A percentile compares a stretch with the other conserved stretches of the same genome.
phyloP scores from a whole-genome alignment of 176 grass and related monocot genomes.

The Alopecurus myosuroides region DNA sequence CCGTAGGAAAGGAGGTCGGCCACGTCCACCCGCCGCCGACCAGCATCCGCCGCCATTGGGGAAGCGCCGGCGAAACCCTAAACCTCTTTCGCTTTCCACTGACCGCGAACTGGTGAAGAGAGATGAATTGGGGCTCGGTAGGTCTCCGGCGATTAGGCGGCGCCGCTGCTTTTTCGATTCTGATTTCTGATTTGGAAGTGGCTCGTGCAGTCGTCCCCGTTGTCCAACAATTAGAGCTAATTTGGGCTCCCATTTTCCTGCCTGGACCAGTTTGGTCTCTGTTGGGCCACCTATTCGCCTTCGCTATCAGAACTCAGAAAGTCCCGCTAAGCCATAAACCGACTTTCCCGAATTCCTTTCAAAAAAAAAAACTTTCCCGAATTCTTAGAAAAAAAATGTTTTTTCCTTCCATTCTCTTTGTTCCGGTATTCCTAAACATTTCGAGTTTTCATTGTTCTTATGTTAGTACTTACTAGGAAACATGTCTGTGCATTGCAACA shows the following conservation, averaged over 20 bases:
- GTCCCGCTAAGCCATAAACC: too few relatives aligned
- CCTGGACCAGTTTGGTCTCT: neutral
- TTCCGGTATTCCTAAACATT: too few relatives aligned
- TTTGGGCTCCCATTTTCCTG: neutral
- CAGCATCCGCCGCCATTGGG: conserved; percentile 33
- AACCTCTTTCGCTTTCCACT: neutral
- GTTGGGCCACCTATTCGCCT: neutral
- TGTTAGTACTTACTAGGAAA: too few relatives aligned
- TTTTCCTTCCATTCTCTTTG: too few relatives aligned
- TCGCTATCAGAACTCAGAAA: too few relatives aligned
- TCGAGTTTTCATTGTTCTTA: too few relatives aligned
- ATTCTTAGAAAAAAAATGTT: too few relatives aligned
- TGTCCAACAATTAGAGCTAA: neutral
- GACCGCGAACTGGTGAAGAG: neutral
- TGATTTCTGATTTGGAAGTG: neutral
- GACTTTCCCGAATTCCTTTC: too few relatives aligned
- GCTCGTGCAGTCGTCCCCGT: neutral
- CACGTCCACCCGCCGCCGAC: conserved; percentile 31
- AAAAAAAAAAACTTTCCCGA: too few relatives aligned
- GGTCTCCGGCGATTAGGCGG: neutral
- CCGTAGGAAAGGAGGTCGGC: conserved; percentile 32
- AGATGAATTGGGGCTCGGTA: neutral
- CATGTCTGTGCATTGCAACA: too few relatives aligned
- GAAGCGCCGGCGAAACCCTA: conserved; percentile 25
- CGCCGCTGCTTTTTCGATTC: neutral